phyloP scores from a whole-genome alignment of 805 yeast genomes.

The Jamesozyma gamospora region DNA sequence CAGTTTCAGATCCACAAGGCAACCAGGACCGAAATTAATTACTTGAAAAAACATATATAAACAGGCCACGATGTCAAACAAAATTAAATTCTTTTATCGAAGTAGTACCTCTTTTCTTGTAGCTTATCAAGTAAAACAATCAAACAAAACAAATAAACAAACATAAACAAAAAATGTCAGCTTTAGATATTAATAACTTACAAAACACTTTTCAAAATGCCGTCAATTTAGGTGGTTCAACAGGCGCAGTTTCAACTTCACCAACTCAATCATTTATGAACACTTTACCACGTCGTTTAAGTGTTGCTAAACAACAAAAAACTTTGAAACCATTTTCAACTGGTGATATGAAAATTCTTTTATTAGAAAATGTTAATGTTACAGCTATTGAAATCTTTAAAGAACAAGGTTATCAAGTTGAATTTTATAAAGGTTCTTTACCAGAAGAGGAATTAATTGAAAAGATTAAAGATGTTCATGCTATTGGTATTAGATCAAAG shows the following conservation, averaged over 20 bases:
- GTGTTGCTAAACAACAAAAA: constrained; percentile 44
- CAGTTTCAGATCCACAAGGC: too few relatives aligned
- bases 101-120: too few relatives aligned
- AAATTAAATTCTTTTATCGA: too few relatives aligned
- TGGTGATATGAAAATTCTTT: constrained; percentile 84
- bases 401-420: constrained; percentile 94
- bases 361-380: constrained; percentile 86
- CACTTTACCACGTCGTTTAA: constrained; percentile 36
- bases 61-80: too few relatives aligned
- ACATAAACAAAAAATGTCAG: constrained; percentile 55
- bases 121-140: too few relatives aligned
- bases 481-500: constrained; percentile 96
- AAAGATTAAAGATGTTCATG: constrained; percentile 88
- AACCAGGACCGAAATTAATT: too few relatives aligned
- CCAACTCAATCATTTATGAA: constrained; percentile 66
- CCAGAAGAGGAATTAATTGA: constrained; percentile 91
- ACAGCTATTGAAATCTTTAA: constrained; percentile 82
- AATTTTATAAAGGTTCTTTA: constrained; percentile 78
- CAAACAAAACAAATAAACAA: too few relatives aligned
- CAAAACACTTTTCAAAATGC: constrained; percentile 49
- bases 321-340: constrained; percentile 89
- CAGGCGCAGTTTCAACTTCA: constrained; percentile 72
- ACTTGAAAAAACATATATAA: too few relatives aligned
- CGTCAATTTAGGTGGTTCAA: constrained; percentile 41
- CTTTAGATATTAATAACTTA: constrained; percentile 51